Base-by-base conservation (phyloP, 2,329 filamentous ascomycete genomes). In the Diaporthe sp. region DNA sequence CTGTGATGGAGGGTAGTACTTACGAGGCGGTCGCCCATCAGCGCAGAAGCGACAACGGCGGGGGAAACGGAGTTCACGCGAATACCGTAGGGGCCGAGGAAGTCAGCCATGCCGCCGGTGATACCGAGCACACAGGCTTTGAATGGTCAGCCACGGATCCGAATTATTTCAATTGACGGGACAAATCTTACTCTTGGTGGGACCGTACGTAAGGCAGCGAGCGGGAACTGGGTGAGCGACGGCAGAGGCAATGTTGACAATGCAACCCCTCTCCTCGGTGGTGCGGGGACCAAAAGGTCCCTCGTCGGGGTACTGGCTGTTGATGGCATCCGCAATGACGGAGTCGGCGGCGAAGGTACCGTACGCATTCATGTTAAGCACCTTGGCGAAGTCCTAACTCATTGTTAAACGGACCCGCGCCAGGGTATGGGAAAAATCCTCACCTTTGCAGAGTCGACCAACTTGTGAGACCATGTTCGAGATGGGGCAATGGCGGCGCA, bases 291-390 rank as follows among this genome's bases (percentile, higher is more conserved):
- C 55, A 37, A 58, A 58, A 5, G 55, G 55, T n/a, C 55, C 55
- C 31, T 58, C 55, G 10, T 58, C 55, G 31, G 55, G 55, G 55
- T 58, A 58, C 31, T 58, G 55, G 55, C 55, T 58, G 31, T 58
- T 58, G 7, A 58, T n/a, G 19, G 55, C 55, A 58, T 58, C 55
- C 10, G 55, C 55, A 31, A 58, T 58, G 31, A 58, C 55, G 19
- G 55, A 58, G 31, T 58, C 55, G 55, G 37, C 55, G 8, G 55
- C 55, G 55, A 58, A 58, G 31, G 55, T 58, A 37, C 55, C 55
- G 55, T 58, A 58, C 4, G 55, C 55, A 13, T 58, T 58, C 55
- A 58, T 37, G 31, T 58, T 34, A n/a, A 58, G 55, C 55, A 58
- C 55, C 55, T 58, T 58, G 55, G 55, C 55, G 31, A 58, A 58